Base-by-base conservation (phyloP, 345 rosid genomes). In the Eucalyptus erythrocorys region DNA sequence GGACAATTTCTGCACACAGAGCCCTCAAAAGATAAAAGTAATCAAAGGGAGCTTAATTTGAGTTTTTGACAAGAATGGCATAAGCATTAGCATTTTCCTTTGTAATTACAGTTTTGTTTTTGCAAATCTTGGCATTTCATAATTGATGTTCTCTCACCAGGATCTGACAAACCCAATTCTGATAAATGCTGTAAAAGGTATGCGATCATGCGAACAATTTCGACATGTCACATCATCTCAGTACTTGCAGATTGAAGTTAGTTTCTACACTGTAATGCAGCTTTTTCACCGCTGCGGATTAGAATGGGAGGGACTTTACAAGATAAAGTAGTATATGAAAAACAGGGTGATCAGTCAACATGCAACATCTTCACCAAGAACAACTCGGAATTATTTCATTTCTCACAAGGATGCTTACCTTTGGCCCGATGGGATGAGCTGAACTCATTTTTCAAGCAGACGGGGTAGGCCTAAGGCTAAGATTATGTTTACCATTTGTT, bases 231-330 rank as follows among this genome's bases (percentile, higher is more conserved):
- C 86, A 50, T 87, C 34, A 26, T 51, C 49, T 86, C 34, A 14
- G 32, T 86, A 27, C 43, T 13, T 30, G 40, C 8, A 34, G 32
- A 32, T 48, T 86, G 19, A 86, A 37, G 59, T 49, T 86, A 55
- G n/a, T 51, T 51, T 49, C 43, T 17, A 37, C n/a, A 22, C 7
- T 76, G 30, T 40, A 32, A 17, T 84, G 88, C 95, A 96, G 98
- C 97, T 40, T 94, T 96, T 89, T 92, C 94, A 48, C 98, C 96
- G 14, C 90, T 96, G 85, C 93, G 94, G 90, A 93, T 96, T 79
- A 95, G 98, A 92, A 37, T 96, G 91, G 99, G 98, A 59, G 98
- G 98, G 53, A 93, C 96, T 34, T 91, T 95, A 86, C 97, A 96
- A 90, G 97, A 96, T 84, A 88, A 87, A 82, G 94, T 94, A 47